phyloP scores from a whole-genome alignment of 208 protist species.

The Trypanosomatidae sp. region DNA sequence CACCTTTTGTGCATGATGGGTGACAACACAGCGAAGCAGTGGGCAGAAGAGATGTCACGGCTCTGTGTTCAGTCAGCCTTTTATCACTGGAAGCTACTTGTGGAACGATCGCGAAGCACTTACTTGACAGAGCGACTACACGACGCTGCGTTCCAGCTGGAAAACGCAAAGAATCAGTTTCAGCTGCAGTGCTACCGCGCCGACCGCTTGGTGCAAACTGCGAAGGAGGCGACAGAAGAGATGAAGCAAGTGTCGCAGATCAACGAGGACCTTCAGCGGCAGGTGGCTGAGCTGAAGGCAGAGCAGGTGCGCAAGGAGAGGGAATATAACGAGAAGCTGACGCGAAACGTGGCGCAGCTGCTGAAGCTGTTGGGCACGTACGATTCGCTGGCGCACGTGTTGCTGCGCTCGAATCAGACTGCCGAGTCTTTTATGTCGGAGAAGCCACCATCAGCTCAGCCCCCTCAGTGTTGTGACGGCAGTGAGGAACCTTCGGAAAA shows the following conservation, averaged over 20 bases:
- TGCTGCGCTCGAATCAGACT: conserved; percentile 19
- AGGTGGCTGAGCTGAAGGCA: conserved; percentile 46
- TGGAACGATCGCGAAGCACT: conserved; percentile 64
- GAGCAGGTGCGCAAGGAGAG: conserved; percentile 39
- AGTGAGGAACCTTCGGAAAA: background rate
- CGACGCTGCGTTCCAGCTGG: conserved; percentile 78
- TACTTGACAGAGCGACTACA: conserved; percentile 87
- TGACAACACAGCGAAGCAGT: conserved; percentile 36
- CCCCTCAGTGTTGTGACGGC: background rate
- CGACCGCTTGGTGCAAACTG: conserved; percentile 62
- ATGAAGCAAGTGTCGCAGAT: conserved; percentile 28
- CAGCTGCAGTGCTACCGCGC: conserved; percentile 88
- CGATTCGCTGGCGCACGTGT: conserved; percentile 11
- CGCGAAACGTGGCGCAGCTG: conserved; percentile 22
- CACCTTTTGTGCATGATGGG: conserved; percentile 40
- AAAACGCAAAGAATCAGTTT: conserved; percentile 90
- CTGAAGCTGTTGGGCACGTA: conserved; percentile 44
- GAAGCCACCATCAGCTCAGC: background rate
- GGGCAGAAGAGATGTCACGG: conserved; percentile 23
- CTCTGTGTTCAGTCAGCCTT: conserved; percentile 48
- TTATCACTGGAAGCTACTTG: conserved; percentile 62
- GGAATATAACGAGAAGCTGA: conserved; percentile 54
- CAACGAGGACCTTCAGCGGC: conserved; percentile 38
- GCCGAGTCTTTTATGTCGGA: conserved; percentile 11
- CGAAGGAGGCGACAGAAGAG: conserved; percentile 48